Conservation (phyloP, 192 early-diverging fungal genomes). For the Linnemannia hyalina region DNA sequence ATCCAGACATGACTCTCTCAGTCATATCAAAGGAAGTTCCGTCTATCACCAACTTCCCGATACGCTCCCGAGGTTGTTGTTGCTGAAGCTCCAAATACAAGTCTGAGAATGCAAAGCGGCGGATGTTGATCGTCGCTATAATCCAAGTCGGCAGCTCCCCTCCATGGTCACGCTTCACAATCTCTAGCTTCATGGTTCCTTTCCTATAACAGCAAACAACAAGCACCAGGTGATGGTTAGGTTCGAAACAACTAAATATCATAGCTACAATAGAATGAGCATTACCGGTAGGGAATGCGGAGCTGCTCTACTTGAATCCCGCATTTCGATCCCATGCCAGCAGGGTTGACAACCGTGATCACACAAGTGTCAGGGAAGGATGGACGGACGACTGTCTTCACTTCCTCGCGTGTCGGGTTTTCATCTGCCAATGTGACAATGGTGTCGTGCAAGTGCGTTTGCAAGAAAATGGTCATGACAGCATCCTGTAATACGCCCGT, state of each 20-base stretch:
- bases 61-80: slow-evolving; percentile 20
- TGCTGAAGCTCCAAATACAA: slow-evolving; percentile 26
- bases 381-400: slow-evolving; percentile 25
- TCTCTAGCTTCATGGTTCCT: slow-evolving; percentile 34
- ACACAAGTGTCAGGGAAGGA: slow-evolving; percentile 69
- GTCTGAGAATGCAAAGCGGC: slow-evolving; percentile 67
- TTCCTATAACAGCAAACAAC: slow-evolving; percentile 17
- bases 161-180: slow-evolving; percentile 22
- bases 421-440: not conserved
- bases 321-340: slow-evolving; percentile 71
- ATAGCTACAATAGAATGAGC: not conserved
- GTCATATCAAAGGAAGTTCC: slow-evolving; percentile 56
- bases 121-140: slow-evolving; percentile 73
- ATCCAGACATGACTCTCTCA: slow-evolving; percentile 13
- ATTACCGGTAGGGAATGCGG: slow-evolving; percentile 72
- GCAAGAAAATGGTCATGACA: slow-evolving; percentile 63
- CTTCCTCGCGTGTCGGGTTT: not conserved
- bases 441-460: slow-evolving; percentile 42
- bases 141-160: slow-evolving; percentile 51
- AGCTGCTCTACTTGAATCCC: slow-evolving; percentile 79
- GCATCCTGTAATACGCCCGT: slow-evolving; percentile 68
- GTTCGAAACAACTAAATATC: no score
- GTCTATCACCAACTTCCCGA: slow-evolving; percentile 34
- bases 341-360: slow-evolving; percentile 74
- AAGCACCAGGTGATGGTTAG: not conserved